Evolutionary conservation across 2,329 filamentous ascomycete species (phyloP), one percentile per base, ranked within the genome.

Genomic region (Fusarium austroafricanum): DNA sequence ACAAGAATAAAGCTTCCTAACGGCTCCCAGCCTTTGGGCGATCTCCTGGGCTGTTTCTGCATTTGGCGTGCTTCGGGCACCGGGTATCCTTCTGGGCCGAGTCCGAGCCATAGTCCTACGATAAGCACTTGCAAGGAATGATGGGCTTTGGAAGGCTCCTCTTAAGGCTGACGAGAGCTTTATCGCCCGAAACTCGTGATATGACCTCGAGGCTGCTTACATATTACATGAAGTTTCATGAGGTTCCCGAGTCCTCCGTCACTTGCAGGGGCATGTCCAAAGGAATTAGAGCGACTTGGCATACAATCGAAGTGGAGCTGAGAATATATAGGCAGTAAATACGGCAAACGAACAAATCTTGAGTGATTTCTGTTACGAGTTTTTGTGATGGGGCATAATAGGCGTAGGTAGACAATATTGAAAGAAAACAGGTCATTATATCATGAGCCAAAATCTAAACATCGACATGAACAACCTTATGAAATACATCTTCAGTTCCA

Each of bases 151-250:
- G 47, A 38, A 46, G 50, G 43, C 39, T 65, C 52, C 47, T 61
- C 42, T 61, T 71, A 72, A 68, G 65, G 69, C 71, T 73, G 71
- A 73, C 71, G 69, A 71, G 61, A 73, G 71, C 61, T 68, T 68
- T 47, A 61, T 40, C 7, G 21, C 37, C 58, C 37, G 59, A 60
- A 61, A 58, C 55, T 45, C 38, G 44, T 52, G 46, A 61, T 50
- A 60, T 63, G 42, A 18, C 35, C 26, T 42, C 46, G 37, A 51
- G 47, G 35, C 39, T 58, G 53, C 43, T 58, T 58, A 52, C 49
- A 54, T 29, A 38, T 54, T 23, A 39, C 37, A 38, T 39, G 38
- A 28, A 51, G 26, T 51, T 14, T 15, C 45, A 43, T 37, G 29
- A 40, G 29, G 38, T 52, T 23, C 39, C 54, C 37, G 17, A 37